Conservation (phyloP, 2,329 filamentous ascomycete genomes). For the Rhynchosporium secalis region DNA sequence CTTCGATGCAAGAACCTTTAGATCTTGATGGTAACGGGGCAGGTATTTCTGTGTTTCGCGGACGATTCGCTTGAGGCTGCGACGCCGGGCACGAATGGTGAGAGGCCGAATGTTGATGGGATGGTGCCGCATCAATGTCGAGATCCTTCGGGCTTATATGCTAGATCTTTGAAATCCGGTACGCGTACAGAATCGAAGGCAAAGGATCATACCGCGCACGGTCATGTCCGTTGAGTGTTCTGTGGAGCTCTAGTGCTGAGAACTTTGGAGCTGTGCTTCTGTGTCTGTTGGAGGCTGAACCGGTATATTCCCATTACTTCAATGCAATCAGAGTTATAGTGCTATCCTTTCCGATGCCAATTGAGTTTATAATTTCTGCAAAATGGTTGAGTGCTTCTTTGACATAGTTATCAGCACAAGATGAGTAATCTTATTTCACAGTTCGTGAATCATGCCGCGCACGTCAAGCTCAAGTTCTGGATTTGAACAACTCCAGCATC, state of each 20-base stretch:
- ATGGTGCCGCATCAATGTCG: conserved; percentile 13
- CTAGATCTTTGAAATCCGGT: neutral
- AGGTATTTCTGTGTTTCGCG: conserved; percentile 7
- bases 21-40: neutral
- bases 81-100: neutral
- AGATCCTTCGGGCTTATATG: neutral
- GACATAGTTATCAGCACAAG: too few relatives aligned
- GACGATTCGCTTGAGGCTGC: conserved; percentile 1
- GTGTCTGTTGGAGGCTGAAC: too few relatives aligned
- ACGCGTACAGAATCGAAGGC: neutral
- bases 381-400: too few relatives aligned
- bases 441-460: too few relatives aligned
- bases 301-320: too few relatives aligned
- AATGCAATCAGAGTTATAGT: too few relatives aligned
- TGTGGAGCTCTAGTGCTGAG: too few relatives aligned
- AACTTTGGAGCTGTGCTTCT: neutral
- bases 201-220: neutral
- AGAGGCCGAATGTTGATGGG: neutral
- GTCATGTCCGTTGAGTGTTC: neutral
- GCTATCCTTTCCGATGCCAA: too few relatives aligned
- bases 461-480: too few relatives aligned
- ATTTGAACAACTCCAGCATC: too few relatives aligned
- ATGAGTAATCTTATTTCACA: too few relatives aligned
- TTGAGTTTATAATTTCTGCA: too few relatives aligned
- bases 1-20: neutral